Base-by-base conservation (phyloP, 148 eudicot genomes). In the Cornus controversa region DNA sequence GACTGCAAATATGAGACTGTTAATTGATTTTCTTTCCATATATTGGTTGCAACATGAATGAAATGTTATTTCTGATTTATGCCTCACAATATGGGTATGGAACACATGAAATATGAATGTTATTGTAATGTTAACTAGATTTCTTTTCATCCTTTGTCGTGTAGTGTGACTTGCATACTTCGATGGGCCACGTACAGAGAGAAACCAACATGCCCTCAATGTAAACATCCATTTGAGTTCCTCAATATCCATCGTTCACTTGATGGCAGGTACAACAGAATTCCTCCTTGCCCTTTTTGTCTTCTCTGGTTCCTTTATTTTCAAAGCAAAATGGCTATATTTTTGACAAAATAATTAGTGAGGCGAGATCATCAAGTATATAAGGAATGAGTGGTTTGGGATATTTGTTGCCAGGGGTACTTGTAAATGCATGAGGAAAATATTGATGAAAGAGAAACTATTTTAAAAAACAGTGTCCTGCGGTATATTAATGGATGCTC, bases 151-250 rank as follows among this genome's bases (percentile, higher is more conserved):
- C 6, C 5, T 47, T 47, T 42, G 63, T 57, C 45, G 16, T 70
- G 22, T 84, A 94, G 98, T 83, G 92, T 92, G 90, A 90, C 84
- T 10, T 94, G 98, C 88, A 92, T 94, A 78, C 89, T 94, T 54
- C 89, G 81, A 75, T 94, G 98, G 98, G 97, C 98, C 27, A 85
- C 98, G 1, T 92, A 88, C 85, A 90, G 84, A 80, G 93, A 90
- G 66, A 87, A 80, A 77, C 93, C 98, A 13, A 92, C 89, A 40
- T 94, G 98, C 80, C 98, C 98, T 53, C 96, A 92, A 82, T 94
- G 98, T 85, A 94, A 94, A 75, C 80, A 87, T 86, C 97, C 93
- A 63, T 94, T 94, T 82, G 95, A 87, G 80, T 85, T 84, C 71
- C 92, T 94, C 62, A 80, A 82, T 68, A 68, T 94, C 72, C 98